Conservation (phyloP, 345 rosid genomes). For the Eucalyptus leucophloia region DNA sequence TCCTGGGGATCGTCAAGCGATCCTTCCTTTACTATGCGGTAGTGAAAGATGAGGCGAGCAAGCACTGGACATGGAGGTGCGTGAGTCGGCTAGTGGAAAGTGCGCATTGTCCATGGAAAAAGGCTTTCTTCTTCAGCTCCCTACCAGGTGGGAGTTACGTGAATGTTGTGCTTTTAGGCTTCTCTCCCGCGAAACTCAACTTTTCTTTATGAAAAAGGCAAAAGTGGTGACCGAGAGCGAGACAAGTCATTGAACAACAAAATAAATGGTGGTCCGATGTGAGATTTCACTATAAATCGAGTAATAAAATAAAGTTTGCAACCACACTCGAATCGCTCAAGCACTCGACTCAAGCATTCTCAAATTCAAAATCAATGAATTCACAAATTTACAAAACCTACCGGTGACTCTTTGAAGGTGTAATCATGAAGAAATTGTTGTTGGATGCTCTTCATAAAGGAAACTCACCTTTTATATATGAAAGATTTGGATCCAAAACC, state of each 20-base stretch:
- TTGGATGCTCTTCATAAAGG: background rate
- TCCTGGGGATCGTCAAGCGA: background rate
- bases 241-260: background rate
- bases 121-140: background rate
- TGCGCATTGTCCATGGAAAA: background rate
- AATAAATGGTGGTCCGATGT: background rate
- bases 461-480: background rate
- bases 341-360: background rate
- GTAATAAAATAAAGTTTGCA: background rate
- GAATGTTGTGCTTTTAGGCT: background rate
- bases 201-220: background rate
- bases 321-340: fast-evolving
- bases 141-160: background rate
- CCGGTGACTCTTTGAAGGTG: fast-evolving
- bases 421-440: background rate
- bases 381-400: background rate
- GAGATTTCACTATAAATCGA: background rate
- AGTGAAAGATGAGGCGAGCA: background rate
- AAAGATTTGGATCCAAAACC: background rate
- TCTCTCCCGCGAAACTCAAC: background rate
- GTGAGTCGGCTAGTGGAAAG: background rate
- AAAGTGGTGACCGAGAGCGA: background rate
- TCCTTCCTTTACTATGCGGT: background rate
- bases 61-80: background rate
- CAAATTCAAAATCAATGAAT: background rate